Percentiles rank a stretch among this genome's conserved stretches.
Conservation (phyloP, 139 green algal genomes). For the Trebouxia sp. region DNA sequence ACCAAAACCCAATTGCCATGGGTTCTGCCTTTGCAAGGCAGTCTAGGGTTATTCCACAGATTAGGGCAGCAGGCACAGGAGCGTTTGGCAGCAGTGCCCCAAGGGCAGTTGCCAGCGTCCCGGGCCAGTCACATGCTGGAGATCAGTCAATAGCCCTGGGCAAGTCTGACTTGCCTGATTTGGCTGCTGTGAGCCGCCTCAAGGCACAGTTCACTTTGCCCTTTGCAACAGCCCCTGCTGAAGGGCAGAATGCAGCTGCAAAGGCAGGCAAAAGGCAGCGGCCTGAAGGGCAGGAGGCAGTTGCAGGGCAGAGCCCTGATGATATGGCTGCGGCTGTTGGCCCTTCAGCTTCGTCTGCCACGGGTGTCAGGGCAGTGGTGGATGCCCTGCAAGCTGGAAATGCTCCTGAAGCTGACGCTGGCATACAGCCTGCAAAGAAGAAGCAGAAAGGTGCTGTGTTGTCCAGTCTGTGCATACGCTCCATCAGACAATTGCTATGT, state of each 20-base stretch:
- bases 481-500: too few relatives aligned
- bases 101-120: not conserved
- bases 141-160: not conserved
- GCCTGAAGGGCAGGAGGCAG: not conserved
- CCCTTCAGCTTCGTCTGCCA: not conserved
- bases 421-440: not conserved
- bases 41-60: not conserved
- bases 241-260: not conserved
- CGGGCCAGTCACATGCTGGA: not conserved
- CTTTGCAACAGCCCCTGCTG: not conserved
- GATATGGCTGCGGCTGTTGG: too few relatives aligned
- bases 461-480: too few relatives aligned
- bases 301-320: not conserved
- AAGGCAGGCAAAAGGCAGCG: conserved; percentile 10
- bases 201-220: not conserved
- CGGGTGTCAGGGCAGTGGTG: conserved; percentile 34
- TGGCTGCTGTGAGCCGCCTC: conserved; percentile 9
- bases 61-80: not conserved
- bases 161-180: not conserved
- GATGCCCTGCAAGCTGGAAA: conserved; percentile 29
- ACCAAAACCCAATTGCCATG: not conserved
- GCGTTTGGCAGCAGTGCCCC: not conserved
- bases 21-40: not conserved
- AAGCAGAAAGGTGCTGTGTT: conserved; percentile 26
- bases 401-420: not conserved